These are phyloP conservation scores for Rutstroemia sp. DNA, from an alignment of 2,329 filamentous ascomycete genomes.

Conservation along the genomic window DNA sequence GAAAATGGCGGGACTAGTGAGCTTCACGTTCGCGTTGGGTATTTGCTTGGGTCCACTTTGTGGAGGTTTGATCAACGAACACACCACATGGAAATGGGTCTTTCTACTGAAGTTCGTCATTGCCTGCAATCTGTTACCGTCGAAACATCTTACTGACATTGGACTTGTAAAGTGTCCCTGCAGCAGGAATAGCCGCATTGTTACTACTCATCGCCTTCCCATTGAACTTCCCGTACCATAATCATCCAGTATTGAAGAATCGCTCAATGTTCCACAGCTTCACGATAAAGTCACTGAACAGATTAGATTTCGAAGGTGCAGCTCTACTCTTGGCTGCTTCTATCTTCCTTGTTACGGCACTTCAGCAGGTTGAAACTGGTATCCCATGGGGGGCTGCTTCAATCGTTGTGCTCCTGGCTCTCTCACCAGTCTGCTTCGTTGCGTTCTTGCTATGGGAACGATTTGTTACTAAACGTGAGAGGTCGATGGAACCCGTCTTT, in stretches of 20 bases:
- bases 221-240: neutral
- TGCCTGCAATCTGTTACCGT: neutral
- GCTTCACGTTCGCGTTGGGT: slow-evolving; percentile 8
- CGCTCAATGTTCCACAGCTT: neutral
- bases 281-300: neutral
- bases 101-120: neutral
- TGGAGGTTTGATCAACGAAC: slow-evolving; percentile 28
- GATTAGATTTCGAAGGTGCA: neutral
- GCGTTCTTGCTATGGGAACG: neutral
- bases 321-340: neutral
- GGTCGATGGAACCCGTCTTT: neutral
- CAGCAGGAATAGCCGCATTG: neutral
- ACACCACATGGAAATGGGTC: slow-evolving; percentile 31
- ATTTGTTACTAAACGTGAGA: neutral
- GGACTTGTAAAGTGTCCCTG: neutral
- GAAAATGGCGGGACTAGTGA: slow-evolving; percentile 4
- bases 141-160: neutral
- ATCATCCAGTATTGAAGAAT: neutral
- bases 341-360: neutral
- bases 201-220: neutral
- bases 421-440: neutral
- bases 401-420: neutral
- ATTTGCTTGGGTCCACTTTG: slow-evolving; percentile 25
- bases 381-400: neutral
- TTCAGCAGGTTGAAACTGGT: neutral